Evolutionary conservation across 192 early-diverging fungal genomes (phyloP).

Genomic region (Obelidium mucronatum): DNA sequence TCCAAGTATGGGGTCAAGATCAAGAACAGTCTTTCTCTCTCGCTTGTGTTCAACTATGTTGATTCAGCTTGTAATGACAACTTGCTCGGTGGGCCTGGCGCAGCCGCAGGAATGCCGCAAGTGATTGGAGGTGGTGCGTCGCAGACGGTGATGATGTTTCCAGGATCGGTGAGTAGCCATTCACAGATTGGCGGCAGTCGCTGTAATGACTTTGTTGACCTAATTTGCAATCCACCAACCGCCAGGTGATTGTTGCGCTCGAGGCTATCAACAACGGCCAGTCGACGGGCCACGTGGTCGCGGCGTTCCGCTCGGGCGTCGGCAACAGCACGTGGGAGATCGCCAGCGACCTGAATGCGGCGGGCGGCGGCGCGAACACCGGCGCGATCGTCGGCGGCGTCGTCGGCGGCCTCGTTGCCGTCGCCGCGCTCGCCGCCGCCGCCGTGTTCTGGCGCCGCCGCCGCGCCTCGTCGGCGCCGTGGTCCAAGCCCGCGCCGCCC

Average conservation of each 20-base stretch:
- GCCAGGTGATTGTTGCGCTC: conserved; percentile 22
- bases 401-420: background rate
- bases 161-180: conserved; percentile 20
- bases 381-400: conserved; percentile 31
- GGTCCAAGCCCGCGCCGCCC: background rate
- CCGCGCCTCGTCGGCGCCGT: background rate
- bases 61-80: conserved; percentile 10
- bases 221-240: background rate
- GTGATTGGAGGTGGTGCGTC: background rate
- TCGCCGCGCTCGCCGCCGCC: conserved; percentile 5
- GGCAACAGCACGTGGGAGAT: conserved; percentile 26
- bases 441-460: background rate
- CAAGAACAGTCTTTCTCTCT: background rate
- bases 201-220: background rate
- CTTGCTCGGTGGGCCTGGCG: background rate
- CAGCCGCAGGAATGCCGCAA: background rate
- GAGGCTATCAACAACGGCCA: conserved; percentile 17
- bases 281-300: background rate
- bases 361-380: background rate
- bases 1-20: background rate
- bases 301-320: background rate
- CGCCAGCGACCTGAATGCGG: background rate
- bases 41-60: conserved; percentile 22
- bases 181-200: too few relatives aligned
- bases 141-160: conserved; percentile 3